Percentiles rank a stretch among this genome's conserved stretches.
These are phyloP conservation scores for Diplodia mutila DNA, from an alignment of 2,329 filamentous ascomycete species.

Conservation along the genomic window DNA sequence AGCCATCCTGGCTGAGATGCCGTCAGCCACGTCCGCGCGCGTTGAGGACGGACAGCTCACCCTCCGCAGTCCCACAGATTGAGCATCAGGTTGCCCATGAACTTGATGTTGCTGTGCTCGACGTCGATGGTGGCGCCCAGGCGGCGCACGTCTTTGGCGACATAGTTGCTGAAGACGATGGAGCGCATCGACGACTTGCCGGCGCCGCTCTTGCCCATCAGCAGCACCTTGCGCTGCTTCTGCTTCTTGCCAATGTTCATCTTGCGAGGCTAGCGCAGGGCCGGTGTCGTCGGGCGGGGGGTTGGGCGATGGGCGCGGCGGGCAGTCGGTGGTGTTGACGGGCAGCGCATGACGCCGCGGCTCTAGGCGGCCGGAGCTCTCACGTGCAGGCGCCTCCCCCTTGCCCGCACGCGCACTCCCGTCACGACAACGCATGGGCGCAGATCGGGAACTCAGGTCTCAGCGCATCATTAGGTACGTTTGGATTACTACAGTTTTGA, in stretches of 20 bases:
- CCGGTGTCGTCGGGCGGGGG: neutral
- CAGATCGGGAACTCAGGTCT: neutral
- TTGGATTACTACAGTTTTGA: constrained; percentile 15
- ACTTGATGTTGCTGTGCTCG: constrained; percentile 97
- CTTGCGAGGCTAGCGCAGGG: constrained; percentile 14
- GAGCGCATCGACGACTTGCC: constrained; percentile 98
- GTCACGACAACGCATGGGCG: constrained; percentile 11
- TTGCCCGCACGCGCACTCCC: constrained; percentile 12
- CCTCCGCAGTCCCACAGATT: constrained; percentile 99
- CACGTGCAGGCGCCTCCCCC: constrained; percentile 13
- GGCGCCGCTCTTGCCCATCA: constrained; percentile 89
- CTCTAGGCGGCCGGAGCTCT: constrained; percentile 3
- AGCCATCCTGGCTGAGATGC: constrained; percentile 79
- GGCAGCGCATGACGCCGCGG: constrained; percentile 4
- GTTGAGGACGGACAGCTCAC: constrained; percentile 45
- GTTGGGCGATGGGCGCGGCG: constrained; percentile 38
- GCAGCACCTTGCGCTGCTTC: constrained; percentile 58
- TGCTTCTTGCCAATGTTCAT: constrained; percentile 51
- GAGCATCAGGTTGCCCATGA: constrained; percentile 94
- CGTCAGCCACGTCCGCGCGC: neutral
- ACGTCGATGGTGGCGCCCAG: constrained; percentile 97
- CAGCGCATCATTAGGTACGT: constrained; percentile 21
- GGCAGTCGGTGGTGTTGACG: constrained; percentile 20
- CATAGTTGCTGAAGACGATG: constrained; percentile 99
- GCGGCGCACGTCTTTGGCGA: constrained; percentile 90